Base-by-base conservation (phyloP, 805 yeast genomes). In the Kuraishia cidri region DNA sequence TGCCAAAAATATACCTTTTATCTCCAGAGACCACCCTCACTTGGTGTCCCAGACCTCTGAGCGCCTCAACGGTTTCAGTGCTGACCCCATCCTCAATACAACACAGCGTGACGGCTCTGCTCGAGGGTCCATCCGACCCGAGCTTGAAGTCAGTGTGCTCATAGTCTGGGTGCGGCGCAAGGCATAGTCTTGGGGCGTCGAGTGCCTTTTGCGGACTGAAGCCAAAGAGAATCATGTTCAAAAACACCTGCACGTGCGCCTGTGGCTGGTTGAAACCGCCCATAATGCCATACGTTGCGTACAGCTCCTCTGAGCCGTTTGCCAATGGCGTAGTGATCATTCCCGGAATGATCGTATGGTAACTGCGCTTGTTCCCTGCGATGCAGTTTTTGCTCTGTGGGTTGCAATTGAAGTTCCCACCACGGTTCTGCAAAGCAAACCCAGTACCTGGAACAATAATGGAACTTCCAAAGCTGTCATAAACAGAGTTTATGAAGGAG, bases 241-340 rank as follows among this genome's bases (percentile, higher is more conserved):
- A 54, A 24, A 72, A 77, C 24, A 80, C 88, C 50, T 81, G 90
- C 5, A 83, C 75, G 44, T 83, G 94, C 2, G 88, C 88, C 44
- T 80, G 85, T 3, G 94, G 94, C 52, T 84, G 94, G 61, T 78
- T 81, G 58, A 75, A 83, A 0, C 90, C 94, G 12, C 94, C 94
- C 86, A 81, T 82, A 39, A 79, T 82, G 31, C 90, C 92, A 43
- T 66, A 78, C n/a, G 79, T 58, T 1, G 87, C 86, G 45, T 65
- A 76, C n/a, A 83, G 54, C 4, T 23, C 35, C 9, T 13, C 14
- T 13, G 13, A 13, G 20, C 54, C 58, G 32, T 50, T 48, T 3
- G 36, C 37, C 3, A 42, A 38, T 4, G 58, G 59, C 3, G 59
- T 52, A 10, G 94, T 83, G 20, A 83, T 69, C 77, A 83, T 69